These are phyloP conservation scores for Quercus parvula DNA, from an alignment of 306 rosid genomes.

Conservation along the genomic window DNA sequence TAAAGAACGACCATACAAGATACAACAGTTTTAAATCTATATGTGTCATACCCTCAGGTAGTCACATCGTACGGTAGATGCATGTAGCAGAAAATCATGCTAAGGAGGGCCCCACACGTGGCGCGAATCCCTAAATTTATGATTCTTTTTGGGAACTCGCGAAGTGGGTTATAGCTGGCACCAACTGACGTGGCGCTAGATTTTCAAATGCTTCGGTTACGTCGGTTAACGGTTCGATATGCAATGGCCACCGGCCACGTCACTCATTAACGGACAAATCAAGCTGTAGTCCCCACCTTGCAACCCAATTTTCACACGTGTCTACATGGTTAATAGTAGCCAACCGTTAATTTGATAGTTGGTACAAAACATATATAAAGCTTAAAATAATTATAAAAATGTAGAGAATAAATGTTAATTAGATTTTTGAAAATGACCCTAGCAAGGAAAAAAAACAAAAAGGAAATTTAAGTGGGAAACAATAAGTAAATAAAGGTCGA, in stretches of 20 bases:
- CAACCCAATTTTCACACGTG: not conserved
- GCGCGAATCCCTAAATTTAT: constrained; percentile 1
- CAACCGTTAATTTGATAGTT: too few species aligned
- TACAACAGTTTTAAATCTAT: not conserved
- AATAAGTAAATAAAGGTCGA: too few species aligned
- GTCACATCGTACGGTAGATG: constrained; percentile 18
- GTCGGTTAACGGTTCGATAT: not conserved
- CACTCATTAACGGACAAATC: not conserved
- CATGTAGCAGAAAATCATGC: constrained; percentile 33
- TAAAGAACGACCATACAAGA: not conserved
- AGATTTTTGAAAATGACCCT: too few species aligned
- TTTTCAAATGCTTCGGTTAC: not conserved
- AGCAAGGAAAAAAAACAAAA: too few species aligned
- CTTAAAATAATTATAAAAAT: too few species aligned
- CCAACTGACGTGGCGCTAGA: constrained; percentile 1
- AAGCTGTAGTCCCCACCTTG: not conserved
- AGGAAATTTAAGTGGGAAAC: too few species aligned
- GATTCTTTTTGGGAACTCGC: constrained; percentile 18
- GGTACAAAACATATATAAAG: too few species aligned
- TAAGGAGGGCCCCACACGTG: not conserved
- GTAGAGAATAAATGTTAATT: too few species aligned
- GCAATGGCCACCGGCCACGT: not conserved
- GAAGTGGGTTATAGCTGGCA: constrained; percentile 33
- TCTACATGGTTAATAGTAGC: not conserved
- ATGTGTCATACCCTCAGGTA: not conserved